Evolutionary conservation across 805 yeast genomes (phyloP), one percentile per base, ranked within the genome.

Genomic region (Torulaspora indica): DNA sequence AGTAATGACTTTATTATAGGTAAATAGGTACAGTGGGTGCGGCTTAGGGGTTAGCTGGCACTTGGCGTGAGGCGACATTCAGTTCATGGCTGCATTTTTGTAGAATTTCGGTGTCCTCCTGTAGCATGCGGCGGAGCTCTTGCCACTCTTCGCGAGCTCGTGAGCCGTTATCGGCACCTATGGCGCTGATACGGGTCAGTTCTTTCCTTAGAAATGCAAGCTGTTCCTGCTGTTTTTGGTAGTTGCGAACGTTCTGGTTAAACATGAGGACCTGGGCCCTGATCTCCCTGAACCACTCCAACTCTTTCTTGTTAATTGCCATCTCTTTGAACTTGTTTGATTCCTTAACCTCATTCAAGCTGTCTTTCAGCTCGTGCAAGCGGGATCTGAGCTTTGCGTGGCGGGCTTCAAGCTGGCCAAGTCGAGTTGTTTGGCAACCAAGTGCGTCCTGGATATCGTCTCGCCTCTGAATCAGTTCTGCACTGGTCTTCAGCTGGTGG

Each of bases 211-310:
- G 53, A 38, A 52, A 58, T 1, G 43, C 37, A 4, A 70, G 46
- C 13, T 64, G 67, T 14, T 64, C 64, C 20, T 56, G 48, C 23
- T 61, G 43, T 5, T 46, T 45, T 27, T 48, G 49, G 38, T 56
- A 66, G 36, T 52, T 55, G 13, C 55, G 54, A 1, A 67, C 66
- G 27, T 58, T 56, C 8, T 51, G 50, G 49, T 69, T 69, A 54
- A 69, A 66, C 9, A 51, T 46, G 3, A 55, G 25, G 0, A 64
- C 64, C 20, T 63, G 63, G 9, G 48, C 53, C 35, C 61, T 64
- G 7, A 77, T 59, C 51, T 74, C 78, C 25, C 57, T 63, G 44
- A 72, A 66, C 79, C 80, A 77, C 20, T 51, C 58, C 41, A 61
- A 59, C 53, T 77, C 82, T 8, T 67, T 57, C 3, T 58, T 58